Percentiles rank a stretch among this genome's conserved stretches.
Conservation (phyloP, 176 grass and related monocot genomes). For the Cenchrus fungigraminus region DNA sequence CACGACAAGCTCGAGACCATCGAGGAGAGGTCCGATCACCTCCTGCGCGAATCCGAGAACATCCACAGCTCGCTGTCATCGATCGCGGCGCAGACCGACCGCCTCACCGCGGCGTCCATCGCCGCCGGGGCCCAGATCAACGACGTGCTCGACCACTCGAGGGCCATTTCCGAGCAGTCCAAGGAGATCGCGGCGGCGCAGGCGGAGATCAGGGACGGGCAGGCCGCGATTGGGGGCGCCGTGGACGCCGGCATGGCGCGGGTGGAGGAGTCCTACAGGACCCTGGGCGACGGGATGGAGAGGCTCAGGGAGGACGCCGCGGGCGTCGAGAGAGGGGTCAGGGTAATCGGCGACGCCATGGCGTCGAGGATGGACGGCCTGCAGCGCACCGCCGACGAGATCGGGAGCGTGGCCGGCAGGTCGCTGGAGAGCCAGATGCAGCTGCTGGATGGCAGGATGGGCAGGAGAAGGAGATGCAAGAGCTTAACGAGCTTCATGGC, state of each 20-base stretch:
- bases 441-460: conserved; percentile 62
- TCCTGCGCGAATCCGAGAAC: conserved; percentile 40
- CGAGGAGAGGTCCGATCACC: conserved; percentile 48
- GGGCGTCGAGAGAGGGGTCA: conserved; percentile 56
- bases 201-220: conserved; percentile 53
- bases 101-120: conserved; percentile 40
- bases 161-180: conserved; percentile 51
- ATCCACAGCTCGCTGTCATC: conserved; percentile 51
- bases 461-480: conserved; percentile 40
- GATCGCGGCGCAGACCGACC: conserved; percentile 37
- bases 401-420: conserved; percentile 35
- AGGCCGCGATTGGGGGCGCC: conserved; percentile 46
- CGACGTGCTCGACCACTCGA: conserved; percentile 49
- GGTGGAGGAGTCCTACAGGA: conserved; percentile 53
- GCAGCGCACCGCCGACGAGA: conserved; percentile 59
- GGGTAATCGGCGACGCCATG: conserved; percentile 52
- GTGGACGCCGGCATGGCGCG: conserved; percentile 55
- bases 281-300: conserved; percentile 49
- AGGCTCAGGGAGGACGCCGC: conserved; percentile 48
- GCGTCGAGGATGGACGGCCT: conserved; percentile 52
- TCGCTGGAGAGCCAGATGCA: conserved; percentile 65
- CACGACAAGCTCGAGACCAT: conserved; percentile 56
- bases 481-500: conserved; percentile 42
- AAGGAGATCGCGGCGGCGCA: conserved; percentile 54
- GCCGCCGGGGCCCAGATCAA: conserved; percentile 38